Base-by-base conservation (phyloP, 805 yeast species). In the Nakazawaea ernobii region DNA sequence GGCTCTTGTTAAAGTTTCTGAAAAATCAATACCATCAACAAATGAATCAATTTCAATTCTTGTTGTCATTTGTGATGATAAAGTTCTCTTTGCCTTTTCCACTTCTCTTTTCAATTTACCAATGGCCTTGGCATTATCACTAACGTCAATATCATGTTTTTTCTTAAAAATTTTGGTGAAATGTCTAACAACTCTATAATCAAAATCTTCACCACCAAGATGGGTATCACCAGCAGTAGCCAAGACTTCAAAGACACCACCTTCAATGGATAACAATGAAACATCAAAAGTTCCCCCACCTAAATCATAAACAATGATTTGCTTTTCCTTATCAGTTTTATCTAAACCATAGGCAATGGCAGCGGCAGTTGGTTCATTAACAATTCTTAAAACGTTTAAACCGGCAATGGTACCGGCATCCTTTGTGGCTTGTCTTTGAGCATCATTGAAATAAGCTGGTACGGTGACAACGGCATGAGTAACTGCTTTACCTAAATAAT, bases 211-310 rank as follows among this genome's bases (percentile, higher is more conserved):
- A 80, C 97, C 97, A 79, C 97, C 97, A 71, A 89, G 80, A 69
- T 89, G 97, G 53, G 97, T 89, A 68, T 89, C 96, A 84, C 96
- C 96, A 52, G 95, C 89, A 53, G 96, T 88, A 48, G 96, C 91
- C 71, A 85, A 79, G 48, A 88, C 96, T 73, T 88, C 96, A 63
- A 88, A 88, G 51, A 89, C 90, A 71, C 96, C 96, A 57, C 84
- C 86, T 65, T 89, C 96, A 64, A 88, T 88, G 37, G 94, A 79
- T 62, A 88, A 77, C 46, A 88, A 72, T 3, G 96, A 88, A 24
- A 88, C 96, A 81, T 88, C 96, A 57, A 88, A 90, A 56, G 97
- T 90, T 77, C 97, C 97, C 71, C 97, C 97, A 79, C 97, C 97
- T 60, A 90, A 79, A 70, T 90, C 97, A 68, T 87, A 90, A 49